These are phyloP conservation scores for Aspergillus sp. DNA, from an alignment of 2,329 filamentous ascomycete genomes.

Conservation along the genomic window DNA sequence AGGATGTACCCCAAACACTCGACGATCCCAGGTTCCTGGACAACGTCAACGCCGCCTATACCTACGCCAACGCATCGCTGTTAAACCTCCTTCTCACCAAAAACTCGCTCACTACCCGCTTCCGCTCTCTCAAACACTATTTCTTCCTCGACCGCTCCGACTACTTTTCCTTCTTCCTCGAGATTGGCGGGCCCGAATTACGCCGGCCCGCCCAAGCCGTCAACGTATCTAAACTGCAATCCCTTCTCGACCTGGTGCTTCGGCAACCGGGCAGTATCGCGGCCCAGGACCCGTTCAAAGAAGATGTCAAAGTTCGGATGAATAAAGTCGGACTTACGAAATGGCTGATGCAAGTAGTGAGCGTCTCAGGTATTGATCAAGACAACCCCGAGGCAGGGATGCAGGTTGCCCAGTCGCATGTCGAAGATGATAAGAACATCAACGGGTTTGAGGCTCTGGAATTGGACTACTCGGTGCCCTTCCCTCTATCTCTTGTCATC, in stretches of 20 bases:
- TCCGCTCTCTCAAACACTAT: slow-evolving; percentile 94
- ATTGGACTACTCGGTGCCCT: slow-evolving; percentile 90
- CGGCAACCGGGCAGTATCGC: slow-evolving; percentile 95
- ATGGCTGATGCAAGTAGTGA: slow-evolving; percentile 93
- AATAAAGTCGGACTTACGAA: slow-evolving; percentile 91
- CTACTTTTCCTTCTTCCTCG: slow-evolving; percentile 97
- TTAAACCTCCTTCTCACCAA: slow-evolving; percentile 89
- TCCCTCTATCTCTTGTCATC: slow-evolving; percentile 92
- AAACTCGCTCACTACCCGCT: slow-evolving; percentile 80
- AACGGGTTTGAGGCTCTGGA: slow-evolving; percentile 89
- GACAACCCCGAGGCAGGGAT: slow-evolving; percentile 62
- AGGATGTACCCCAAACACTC: slow-evolving; percentile 87
- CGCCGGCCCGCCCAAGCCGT: slow-evolving; percentile 85
- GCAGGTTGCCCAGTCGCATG: slow-evolving; percentile 66
- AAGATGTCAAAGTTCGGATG: slow-evolving; percentile 97
- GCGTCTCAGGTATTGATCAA: slow-evolving; percentile 91
- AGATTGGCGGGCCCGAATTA: slow-evolving; percentile 84
- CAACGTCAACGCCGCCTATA: slow-evolving; percentile 93
- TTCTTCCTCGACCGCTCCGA: slow-evolving; percentile 98
- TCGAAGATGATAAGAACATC: slow-evolving; percentile 78
- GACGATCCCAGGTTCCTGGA: slow-evolving; percentile 90
- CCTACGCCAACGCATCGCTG: slow-evolving; percentile 90
- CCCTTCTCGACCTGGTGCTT: slow-evolving; percentile 88
- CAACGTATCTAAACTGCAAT: slow-evolving; percentile 91
- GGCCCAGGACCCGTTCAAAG: slow-evolving; percentile 93